Conservation (phyloP, 2,329 filamentous ascomycete genomes). For the Pseudocercospora fijiensis region DNA sequence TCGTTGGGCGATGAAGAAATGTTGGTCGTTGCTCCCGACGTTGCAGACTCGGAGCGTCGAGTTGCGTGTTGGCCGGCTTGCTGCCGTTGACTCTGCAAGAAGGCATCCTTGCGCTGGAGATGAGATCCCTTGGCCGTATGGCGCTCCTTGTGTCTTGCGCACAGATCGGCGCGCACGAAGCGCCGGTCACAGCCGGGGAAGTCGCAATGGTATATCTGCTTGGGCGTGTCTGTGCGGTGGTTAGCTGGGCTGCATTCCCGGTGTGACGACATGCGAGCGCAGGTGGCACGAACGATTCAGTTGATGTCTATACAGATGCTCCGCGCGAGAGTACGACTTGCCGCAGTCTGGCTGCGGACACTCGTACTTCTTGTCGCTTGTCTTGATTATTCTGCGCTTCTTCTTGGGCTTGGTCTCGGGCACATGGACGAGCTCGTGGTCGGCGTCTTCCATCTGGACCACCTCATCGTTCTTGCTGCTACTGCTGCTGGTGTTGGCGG, state of each 20-base stretch:
- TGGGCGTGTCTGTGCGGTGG: slow-evolving; percentile 70
- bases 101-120: slow-evolving; percentile 69
- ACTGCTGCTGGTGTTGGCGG: slow-evolving; percentile 15
- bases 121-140: slow-evolving; percentile 67
- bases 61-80: slow-evolving; percentile 12
- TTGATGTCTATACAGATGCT: slow-evolving; percentile 95
- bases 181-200: slow-evolving; percentile 85
- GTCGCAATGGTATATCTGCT: slow-evolving; percentile 91
- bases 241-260: slow-evolving; percentile 12
- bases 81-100: slow-evolving; percentile 49
- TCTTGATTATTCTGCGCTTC: slow-evolving; percentile 38
- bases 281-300: slow-evolving; percentile 70
- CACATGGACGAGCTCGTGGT: slow-evolving; percentile 31
- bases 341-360: slow-evolving; percentile 85
- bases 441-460: slow-evolving; percentile 28
- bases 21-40: slow-evolving; percentile 20
- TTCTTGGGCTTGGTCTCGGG: slow-evolving; percentile 33
- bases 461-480: slow-evolving; percentile 13
- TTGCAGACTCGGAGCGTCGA: slow-evolving; percentile 18
- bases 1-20: slow-evolving; percentile 27
- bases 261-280: background rate
- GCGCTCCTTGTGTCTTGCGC: slow-evolving; percentile 62
- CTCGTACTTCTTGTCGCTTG: slow-evolving; percentile 62
- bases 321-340: slow-evolving; percentile 93
- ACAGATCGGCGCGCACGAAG: slow-evolving; percentile 91